These are phyloP conservation scores for Colletotrichum sp. DNA, from an alignment of 2,329 filamentous ascomycete genomes.

Conservation along the genomic window DNA sequence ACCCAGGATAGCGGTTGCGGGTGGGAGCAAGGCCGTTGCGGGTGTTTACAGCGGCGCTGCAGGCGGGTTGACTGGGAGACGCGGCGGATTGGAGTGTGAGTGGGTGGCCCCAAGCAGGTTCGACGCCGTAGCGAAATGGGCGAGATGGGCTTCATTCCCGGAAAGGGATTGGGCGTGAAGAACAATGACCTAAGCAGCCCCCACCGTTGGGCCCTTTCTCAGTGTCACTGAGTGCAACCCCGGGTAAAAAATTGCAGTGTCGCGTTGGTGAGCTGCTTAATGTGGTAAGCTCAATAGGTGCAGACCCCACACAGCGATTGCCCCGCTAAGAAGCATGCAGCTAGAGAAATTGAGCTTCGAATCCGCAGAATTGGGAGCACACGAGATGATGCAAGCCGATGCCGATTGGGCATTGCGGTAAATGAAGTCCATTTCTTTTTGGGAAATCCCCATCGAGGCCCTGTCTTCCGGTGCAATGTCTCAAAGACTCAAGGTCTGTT, in stretches of 20 bases:
- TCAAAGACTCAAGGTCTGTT: not conserved
- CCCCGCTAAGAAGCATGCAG: not conserved
- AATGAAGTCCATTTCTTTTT: not conserved
- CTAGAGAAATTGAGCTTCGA: not conserved
- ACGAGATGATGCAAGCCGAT: not conserved
- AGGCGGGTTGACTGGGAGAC: slow-evolving; percentile 15
- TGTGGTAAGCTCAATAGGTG: not conserved
- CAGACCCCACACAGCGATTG: not conserved
- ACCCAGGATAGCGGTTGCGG: not conserved
- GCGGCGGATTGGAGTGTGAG: not conserved
- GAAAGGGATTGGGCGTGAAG: not conserved
- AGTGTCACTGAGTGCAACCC: not conserved
- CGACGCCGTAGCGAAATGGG: slow-evolving; percentile 15
- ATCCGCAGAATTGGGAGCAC: not conserved
- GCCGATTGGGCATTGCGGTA: not conserved
- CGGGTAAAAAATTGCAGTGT: not conserved
- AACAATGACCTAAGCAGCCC: slow-evolving; percentile 11
- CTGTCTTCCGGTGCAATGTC: not conserved
- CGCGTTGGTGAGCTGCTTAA: not conserved
- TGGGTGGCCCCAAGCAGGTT: not conserved
- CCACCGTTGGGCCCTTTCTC: not conserved
- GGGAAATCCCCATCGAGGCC: not conserved
- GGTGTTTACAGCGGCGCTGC: slow-evolving; percentile 17
- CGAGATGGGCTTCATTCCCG: not conserved
- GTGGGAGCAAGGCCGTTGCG: not conserved